These are phyloP conservation scores for Macrophomina pseudophaseolina DNA, from an alignment of 2,329 filamentous ascomycete species.

Conservation along the genomic window DNA sequence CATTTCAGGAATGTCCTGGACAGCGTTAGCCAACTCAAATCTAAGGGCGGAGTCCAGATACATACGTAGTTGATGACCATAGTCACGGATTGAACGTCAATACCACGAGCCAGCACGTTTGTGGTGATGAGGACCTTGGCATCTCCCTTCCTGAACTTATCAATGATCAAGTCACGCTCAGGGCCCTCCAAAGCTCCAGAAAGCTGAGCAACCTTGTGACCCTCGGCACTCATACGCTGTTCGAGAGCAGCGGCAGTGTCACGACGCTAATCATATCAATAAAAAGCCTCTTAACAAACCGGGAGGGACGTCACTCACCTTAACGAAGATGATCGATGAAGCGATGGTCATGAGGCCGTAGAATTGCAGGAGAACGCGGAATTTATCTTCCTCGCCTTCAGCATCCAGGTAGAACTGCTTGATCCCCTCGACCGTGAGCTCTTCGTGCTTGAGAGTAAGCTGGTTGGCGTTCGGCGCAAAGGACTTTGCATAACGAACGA, in stretches of 20 bases:
- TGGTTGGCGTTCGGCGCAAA: conserved; percentile 88
- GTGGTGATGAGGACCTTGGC: conserved; percentile 98
- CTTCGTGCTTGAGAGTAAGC: conserved; percentile 85
- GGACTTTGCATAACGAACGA: conserved; percentile 79
- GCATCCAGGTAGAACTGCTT: conserved; percentile 98
- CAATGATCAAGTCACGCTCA: conserved; percentile 82
- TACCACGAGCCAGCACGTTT: conserved; percentile 93
- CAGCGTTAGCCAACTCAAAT: conserved; percentile 40
- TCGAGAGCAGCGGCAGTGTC: conserved; percentile 86
- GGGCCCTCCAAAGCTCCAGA: conserved; percentile 85
- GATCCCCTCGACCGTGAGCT: conserved; percentile 95
- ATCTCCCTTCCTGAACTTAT: conserved; percentile 82
- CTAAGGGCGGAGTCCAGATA: conserved; percentile 27
- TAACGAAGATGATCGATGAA: conserved; percentile 97
- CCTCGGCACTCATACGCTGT: conserved; percentile 81
- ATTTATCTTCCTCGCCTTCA: conserved; percentile 79
- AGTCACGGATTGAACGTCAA: conserved; percentile 88
- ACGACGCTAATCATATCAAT: conserved; percentile 61
- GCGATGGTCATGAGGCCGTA: conserved; percentile 97
- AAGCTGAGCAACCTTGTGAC: conserved; percentile 88
- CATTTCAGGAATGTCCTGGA: conserved; percentile 61
- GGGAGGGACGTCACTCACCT: conserved; percentile 58
- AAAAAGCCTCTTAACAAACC: no score
- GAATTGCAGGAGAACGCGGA: conserved; percentile 84
- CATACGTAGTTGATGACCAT: conserved; percentile 96